Evolutionary conservation across 202 grass and related monocot species (phyloP).

Genomic region (Eragrostis tef): DNA sequence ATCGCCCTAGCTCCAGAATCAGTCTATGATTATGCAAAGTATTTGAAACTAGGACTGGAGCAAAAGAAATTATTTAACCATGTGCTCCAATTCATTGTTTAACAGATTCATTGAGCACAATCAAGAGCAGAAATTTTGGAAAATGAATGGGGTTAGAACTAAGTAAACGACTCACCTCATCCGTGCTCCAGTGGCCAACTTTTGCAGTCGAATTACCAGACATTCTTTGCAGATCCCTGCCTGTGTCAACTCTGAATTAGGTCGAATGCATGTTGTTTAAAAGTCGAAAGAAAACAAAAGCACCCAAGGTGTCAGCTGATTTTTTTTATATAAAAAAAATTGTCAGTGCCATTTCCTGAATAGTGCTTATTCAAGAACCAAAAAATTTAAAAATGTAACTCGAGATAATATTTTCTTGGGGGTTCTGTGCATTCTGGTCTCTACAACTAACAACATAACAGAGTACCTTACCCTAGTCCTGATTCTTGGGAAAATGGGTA

Average conservation of each 20-base stretch:
- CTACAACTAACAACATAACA: background rate
- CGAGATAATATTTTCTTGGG: background rate
- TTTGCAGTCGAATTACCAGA: conserved; percentile 81
- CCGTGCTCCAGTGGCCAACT: conserved; percentile 75
- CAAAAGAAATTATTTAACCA: conserved; percentile 13
- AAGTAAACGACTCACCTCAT: conserved; percentile 66
- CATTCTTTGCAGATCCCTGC: conserved; percentile 97
- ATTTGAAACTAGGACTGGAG: conserved; percentile 2
- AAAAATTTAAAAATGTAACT: background rate
- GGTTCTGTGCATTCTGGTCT: background rate
- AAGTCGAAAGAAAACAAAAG: background rate
- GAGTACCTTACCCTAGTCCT: conserved; percentile 16
- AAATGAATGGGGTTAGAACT: conserved; percentile 19
- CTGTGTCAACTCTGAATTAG: conserved; percentile 76
- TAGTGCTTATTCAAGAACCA: background rate
- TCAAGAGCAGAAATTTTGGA: background rate
- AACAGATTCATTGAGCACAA: background rate
- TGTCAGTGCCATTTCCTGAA: background rate
- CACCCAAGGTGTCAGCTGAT: background rate
- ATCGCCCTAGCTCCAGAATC: conserved; percentile 24
- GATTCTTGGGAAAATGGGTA: background rate
- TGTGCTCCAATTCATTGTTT: background rate
- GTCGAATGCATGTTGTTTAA: conserved; percentile 26
- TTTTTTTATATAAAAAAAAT: background rate
- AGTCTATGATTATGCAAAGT: conserved; percentile 22